phyloP scores from a whole-genome alignment of 2,329 filamentous ascomycete species.

The Scleromitrula shiraiana region DNA sequence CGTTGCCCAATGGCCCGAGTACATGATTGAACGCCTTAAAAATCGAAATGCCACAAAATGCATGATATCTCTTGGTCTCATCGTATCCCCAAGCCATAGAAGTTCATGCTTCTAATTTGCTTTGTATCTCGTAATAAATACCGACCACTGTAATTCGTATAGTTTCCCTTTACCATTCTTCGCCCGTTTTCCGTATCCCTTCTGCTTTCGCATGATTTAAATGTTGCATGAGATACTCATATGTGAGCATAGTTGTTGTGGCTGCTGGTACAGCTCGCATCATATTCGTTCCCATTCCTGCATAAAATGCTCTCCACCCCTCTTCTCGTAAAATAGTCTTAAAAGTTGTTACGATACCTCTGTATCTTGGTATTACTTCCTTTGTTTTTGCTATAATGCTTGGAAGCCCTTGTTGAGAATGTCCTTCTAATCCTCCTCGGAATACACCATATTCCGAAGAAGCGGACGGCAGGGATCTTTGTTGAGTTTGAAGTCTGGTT shows the following conservation, averaged over 20 bases:
- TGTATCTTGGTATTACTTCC: conserved; percentile 47
- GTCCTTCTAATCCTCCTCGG: conserved; percentile 27
- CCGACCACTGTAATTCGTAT: not conserved
- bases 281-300: conserved; percentile 95
- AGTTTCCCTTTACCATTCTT: conserved; percentile 9
- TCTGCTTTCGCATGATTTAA: conserved; percentile 24
- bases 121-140: not conserved
- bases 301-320: conserved; percentile 94
- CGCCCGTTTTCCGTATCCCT: conserved; percentile 18
- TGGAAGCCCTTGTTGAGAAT: conserved; percentile 12
- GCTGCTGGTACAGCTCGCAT: conserved; percentile 91
- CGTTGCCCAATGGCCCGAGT: conserved; percentile 1
- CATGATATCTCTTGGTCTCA: conserved; percentile 2
- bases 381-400: conserved; percentile 25
- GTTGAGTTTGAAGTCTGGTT: conserved; percentile 88
- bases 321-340: conserved; percentile 82
- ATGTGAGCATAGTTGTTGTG: conserved; percentile 95
- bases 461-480: conserved; percentile 55
- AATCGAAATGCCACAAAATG: conserved; percentile 14
- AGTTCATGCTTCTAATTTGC: not conserved
- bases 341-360: conserved; percentile 73
- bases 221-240: conserved; percentile 58
- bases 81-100: not conserved
- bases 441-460: conserved; percentile 42
- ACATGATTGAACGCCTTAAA: conserved; percentile 16